Base-by-base conservation (phyloP, 257 asterid species). In the Eucommia ulmoides region DNA sequence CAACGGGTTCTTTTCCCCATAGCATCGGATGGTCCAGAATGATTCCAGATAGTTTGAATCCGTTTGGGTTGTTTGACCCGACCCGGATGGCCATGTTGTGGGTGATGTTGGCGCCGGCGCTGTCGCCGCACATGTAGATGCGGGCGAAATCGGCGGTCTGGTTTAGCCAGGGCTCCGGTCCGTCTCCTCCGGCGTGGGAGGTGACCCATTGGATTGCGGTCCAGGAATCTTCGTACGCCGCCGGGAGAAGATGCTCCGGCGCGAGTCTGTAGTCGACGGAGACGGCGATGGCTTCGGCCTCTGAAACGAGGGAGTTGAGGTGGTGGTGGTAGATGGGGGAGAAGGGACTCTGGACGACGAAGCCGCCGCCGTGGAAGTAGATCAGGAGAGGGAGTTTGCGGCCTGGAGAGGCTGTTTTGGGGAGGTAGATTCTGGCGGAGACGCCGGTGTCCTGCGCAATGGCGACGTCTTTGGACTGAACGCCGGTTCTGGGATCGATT, bases 301-400 rank as follows among this genome's bases (percentile, higher is more conserved):
- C 57, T 3, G 70, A 60, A 2, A 57, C 81, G 19, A 85, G 53
- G 33, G 64, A 46, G 50, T 41, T 65, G 4, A 82, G 12, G 63
- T 63, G 60, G 1, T 53, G 54, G 46, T 77, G 72, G 51, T 71
- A 70, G 0, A 47, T 19, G 0, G 71, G 58, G 1, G 74, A 59
- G 64, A 64, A 80, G 33, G 88, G 71, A 6, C 92, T 77, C 22
- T 55, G 67, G 1, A 64, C 16, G 11, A 63, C 18, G 20, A 75
- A 83, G 1, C 51, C 92, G 3, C 94, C 94, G 17, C 92, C 94
- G 41, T 80, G 88, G 29, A 66, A 70, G 74, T 77, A 83, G 49
- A 83, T 62, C 0, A 80, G 22, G 0, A 80, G 60, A 0, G 94
- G 88, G 14, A 75, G 77, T 45, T 77, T 77, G 0, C 33, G 26